phyloP scores from a whole-genome alignment of 1,284 basidiomycete genomes.

The Porogramme epimiltina region DNA sequence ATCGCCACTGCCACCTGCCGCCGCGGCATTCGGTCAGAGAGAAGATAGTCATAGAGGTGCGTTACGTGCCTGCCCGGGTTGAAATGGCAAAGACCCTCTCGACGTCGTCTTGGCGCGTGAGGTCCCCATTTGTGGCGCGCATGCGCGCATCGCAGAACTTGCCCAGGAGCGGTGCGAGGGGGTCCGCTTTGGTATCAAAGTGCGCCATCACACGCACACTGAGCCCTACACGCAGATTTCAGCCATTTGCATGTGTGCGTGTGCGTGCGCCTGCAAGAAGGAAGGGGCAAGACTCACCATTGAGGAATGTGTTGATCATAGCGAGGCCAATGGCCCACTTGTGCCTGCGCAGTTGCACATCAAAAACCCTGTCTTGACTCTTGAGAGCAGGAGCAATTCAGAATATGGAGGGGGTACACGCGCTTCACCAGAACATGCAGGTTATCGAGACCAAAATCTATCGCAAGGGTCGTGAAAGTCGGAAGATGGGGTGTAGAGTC shows the following conservation, averaged over 20 bases:
- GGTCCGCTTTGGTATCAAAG: conserved; percentile 57
- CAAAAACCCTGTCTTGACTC: too few relatives aligned
- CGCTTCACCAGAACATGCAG: conserved; percentile 40
- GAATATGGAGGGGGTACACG: conserved; percentile 4
- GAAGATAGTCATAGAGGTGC: too few relatives aligned
- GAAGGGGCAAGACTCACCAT: conserved; percentile 31
- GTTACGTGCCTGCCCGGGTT: too few relatives aligned
- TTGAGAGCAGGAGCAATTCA: too few relatives aligned
- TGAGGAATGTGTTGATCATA: conserved; percentile 42
- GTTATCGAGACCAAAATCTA: conserved; percentile 37
- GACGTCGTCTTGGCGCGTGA: conserved; percentile 58
- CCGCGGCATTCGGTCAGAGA: too few relatives aligned
- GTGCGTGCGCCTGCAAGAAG: background rate
- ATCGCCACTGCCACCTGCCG: conserved; percentile 60
- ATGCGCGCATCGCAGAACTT: conserved; percentile 40
- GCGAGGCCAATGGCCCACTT: conserved; percentile 41
- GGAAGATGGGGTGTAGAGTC: too few relatives aligned
- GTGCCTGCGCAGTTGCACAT: conserved; percentile 29
- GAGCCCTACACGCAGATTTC: too few relatives aligned
- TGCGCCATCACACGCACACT: conserved; percentile 75
- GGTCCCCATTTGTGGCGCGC: conserved; percentile 54
- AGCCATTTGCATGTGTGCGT: background rate
- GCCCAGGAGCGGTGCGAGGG: conserved; percentile 46
- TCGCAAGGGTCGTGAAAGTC: conserved; percentile 5
- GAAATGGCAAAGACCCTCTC: conserved; percentile 48